Conservation (phyloP, 371 early-diverging fungal genomes). For the Syncephalis plumigaleata region DNA sequence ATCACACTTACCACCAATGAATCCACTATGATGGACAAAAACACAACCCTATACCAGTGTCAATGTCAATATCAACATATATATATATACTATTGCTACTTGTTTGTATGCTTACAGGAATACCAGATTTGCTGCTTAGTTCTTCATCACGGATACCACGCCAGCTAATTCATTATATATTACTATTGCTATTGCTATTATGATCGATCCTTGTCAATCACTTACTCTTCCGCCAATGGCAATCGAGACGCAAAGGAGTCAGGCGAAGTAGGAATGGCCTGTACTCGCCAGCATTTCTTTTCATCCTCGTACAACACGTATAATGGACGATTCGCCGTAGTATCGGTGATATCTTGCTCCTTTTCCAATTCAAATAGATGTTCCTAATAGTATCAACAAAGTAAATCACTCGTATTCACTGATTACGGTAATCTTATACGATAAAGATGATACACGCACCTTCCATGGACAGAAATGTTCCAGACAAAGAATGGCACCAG, state of each 20-base stretch:
- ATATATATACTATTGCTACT: too few relatives aligned
- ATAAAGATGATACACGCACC: not conserved
- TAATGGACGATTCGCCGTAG: constrained; percentile 20
- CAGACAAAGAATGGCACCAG: constrained; percentile 67
- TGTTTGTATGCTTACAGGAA: constrained; percentile 17
- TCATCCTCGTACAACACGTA: constrained; percentile 81
- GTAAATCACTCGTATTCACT: not conserved
- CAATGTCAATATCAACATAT: not conserved
- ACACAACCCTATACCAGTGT: constrained; percentile 58
- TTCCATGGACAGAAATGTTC: constrained; percentile 85
- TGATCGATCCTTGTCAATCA: constrained; percentile 2
- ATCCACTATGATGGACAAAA: constrained; percentile 94
- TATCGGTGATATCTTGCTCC: constrained; percentile 25
- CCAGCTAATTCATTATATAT: constrained; percentile 35
- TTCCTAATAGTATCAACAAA: constrained; percentile 15
- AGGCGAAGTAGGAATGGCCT: constrained; percentile 56
- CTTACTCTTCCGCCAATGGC: constrained; percentile 61
- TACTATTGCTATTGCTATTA: not conserved
- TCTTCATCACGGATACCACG: constrained; percentile 85
- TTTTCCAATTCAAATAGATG: constrained; percentile 59
- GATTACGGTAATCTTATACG: not conserved
- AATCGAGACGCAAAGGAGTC: constrained; percentile 76
- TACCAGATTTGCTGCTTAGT: constrained; percentile 51
- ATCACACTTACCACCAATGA: constrained; percentile 47
- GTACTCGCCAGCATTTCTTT: constrained; percentile 50